These are phyloP conservation scores for Fusarium torulosum DNA, from an alignment of 2,329 filamentous ascomycete species.

Conservation along the genomic window DNA sequence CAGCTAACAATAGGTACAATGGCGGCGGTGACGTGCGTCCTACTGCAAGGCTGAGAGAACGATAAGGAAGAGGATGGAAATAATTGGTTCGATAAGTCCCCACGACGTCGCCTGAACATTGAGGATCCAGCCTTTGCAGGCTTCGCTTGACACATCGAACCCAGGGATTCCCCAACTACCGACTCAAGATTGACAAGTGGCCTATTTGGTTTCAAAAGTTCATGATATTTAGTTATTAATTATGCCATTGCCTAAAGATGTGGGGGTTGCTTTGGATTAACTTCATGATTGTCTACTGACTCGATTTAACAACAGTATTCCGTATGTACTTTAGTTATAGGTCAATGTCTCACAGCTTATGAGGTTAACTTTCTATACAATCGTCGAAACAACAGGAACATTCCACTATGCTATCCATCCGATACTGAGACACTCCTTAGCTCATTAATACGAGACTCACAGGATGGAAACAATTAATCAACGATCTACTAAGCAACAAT, in stretches of 20 bases:
- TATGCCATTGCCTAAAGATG: background rate
- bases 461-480: too few species aligned
- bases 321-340: background rate
- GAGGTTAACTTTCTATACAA: background rate
- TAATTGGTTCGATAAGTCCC: slow-evolving; percentile 45
- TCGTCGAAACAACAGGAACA: background rate
- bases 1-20: slow-evolving; percentile 50
- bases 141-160: slow-evolving; percentile 38
- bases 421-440: background rate
- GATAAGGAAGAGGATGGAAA: slow-evolving; percentile 2
- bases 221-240: slow-evolving; percentile 36
- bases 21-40: slow-evolving; percentile 40
- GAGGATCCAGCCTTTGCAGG: slow-evolving; percentile 17
- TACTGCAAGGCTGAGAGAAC: slow-evolving; percentile 47
- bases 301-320: background rate
- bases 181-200: slow-evolving; percentile 37
- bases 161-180: slow-evolving; percentile 29
- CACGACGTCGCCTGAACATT: slow-evolving; percentile 29
- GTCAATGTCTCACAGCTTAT: background rate
- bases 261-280: slow-evolving; percentile 1
- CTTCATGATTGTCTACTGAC: slow-evolving; percentile 24
- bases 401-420: background rate
- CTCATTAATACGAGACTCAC: too few species aligned
- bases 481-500: too few species aligned
- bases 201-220: slow-evolving; percentile 34